Conservation (phyloP, 805 yeast genomes). For the Jamesozyma spencerorum region DNA sequence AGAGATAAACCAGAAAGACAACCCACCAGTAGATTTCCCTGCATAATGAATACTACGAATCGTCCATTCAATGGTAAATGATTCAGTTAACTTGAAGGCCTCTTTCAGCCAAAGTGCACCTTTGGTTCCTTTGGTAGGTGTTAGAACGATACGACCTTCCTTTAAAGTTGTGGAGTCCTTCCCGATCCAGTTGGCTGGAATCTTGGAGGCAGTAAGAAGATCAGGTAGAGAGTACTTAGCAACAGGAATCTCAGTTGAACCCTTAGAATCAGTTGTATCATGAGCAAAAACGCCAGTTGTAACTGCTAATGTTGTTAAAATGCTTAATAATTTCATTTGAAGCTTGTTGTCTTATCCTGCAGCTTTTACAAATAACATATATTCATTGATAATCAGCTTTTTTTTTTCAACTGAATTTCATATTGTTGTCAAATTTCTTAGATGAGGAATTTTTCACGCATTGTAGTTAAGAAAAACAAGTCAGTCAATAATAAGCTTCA, state of each 20-base stretch:
- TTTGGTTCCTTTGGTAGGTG: slow-evolving; percentile 33
- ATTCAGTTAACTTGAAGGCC: slow-evolving; percentile 24
- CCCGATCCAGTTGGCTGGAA: slow-evolving; percentile 32
- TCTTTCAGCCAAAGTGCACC: slow-evolving; percentile 42
- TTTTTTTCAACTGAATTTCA: too few species aligned
- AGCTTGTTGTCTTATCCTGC: background rate
- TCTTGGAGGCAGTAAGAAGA: slow-evolving; percentile 21
- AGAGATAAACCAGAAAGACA: slow-evolving; percentile 49
- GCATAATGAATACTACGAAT: slow-evolving; percentile 50
- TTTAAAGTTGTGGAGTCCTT: slow-evolving; percentile 34
- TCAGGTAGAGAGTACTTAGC: slow-evolving; percentile 31
- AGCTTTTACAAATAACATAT: background rate
- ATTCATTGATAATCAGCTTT: background rate
- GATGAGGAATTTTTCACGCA: too few species aligned
- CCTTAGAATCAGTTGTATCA: slow-evolving; percentile 1
- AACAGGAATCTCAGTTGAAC: background rate
- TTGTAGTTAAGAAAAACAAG: too few species aligned
- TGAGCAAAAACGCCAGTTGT: too few species aligned
- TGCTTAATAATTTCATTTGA: too few species aligned
- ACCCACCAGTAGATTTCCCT: slow-evolving; percentile 44
- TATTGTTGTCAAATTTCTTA: too few species aligned
- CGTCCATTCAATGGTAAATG: slow-evolving; percentile 53
- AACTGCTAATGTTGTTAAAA: too few species aligned
- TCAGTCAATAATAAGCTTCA: too few species aligned
- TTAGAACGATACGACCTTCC: slow-evolving; percentile 47